Base-by-base conservation (phyloP, 139 green algal species). In the Axilococcus clingmanii region DNA sequence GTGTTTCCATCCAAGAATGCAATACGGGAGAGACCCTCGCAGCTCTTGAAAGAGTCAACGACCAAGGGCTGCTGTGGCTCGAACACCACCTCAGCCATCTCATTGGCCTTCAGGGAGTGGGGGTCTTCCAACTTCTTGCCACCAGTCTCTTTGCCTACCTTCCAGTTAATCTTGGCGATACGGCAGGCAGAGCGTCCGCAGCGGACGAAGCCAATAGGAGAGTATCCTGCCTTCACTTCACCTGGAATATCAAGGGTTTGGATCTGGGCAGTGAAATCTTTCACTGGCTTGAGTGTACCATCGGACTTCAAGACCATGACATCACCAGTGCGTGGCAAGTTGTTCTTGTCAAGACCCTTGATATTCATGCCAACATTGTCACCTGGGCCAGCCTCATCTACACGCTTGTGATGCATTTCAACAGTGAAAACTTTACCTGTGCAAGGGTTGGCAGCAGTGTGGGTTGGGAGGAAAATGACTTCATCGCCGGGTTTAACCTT, bases 321-420 rank as follows among this genome's bases (percentile, higher is more conserved):
- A 57, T 94, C 84, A 58, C 83, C 84, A 30, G 78, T 82, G 66
- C 82, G 81, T 66, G 84, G 84, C 76, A 91, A 83, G 82, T 94
- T 94, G 58, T 74, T 66, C 83, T 94, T 94, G 72, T 91, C 82
- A 65, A 96, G 61, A 38, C 68, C 70, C 84, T 98, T 98, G 66
- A 99, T 88, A 80, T 98, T 97, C 79, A 99, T 95, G 80, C 91
- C 92, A 23, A 99, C 91, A 72, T 98, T 99, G 88, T 98, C 91
- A 62, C 92, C 91, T 49, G 92, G 88, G 50, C 72, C 72, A 38
- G 83, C 84, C 77, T 89, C 74, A 31, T 84, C 78, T 58, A 98
- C 78, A 59, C 81, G 81, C 89, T 97, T 91, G 80, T 99, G 91
- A 84, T 99, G 91, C 91, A 99, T 97, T 86, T 99, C 91, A 59